phyloP scores from a whole-genome alignment of 352 stramenopile species.

The Peronospora farinosa region DNA sequence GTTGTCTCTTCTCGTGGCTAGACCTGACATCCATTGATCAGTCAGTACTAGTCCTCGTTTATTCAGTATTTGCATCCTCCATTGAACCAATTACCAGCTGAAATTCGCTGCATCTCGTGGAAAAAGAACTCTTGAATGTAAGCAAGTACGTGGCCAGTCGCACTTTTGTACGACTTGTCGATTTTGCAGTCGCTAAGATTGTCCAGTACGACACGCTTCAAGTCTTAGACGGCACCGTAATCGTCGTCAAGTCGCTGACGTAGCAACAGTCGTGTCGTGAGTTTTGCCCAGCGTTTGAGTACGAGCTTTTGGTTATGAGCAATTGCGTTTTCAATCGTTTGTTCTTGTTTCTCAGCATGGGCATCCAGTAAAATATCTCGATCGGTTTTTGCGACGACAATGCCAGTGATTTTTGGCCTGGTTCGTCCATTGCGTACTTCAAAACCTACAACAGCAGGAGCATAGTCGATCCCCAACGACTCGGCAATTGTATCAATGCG shows the following conservation, averaged over 20 bases:
- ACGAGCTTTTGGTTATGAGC: slow-evolving; percentile 53
- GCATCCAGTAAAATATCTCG: slow-evolving; percentile 58
- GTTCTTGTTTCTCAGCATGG: slow-evolving; percentile 56
- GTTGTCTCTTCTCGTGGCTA: slow-evolving; percentile 13
- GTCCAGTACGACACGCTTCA: too few relatives aligned
- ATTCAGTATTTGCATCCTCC: background rate
- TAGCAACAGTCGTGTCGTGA: slow-evolving; percentile 62
- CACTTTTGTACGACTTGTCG: too few relatives aligned
- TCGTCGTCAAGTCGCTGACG: slow-evolving; percentile 69
- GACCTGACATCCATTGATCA: background rate
- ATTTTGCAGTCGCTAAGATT: too few relatives aligned
- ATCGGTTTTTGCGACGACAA: slow-evolving; percentile 47
- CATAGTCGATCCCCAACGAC: slow-evolving; percentile 74
- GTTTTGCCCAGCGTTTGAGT: slow-evolving; percentile 52
- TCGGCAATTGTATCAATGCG: slow-evolving; percentile 58
- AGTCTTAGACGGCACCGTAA: slow-evolving; percentile 42
- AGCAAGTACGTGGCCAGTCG: too few relatives aligned
- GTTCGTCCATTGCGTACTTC: slow-evolving; percentile 58
- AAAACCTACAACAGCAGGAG: slow-evolving; percentile 75
- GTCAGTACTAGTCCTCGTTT: background rate
- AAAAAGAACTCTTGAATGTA: too few relatives aligned
- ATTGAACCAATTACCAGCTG: too few relatives aligned
- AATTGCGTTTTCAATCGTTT: slow-evolving; percentile 67
- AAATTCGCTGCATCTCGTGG: too few relatives aligned
- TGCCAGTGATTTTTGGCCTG: slow-evolving; percentile 63